Base-by-base conservation (phyloP, 2,329 filamentous ascomycete species). In the Onygenales sp. region DNA sequence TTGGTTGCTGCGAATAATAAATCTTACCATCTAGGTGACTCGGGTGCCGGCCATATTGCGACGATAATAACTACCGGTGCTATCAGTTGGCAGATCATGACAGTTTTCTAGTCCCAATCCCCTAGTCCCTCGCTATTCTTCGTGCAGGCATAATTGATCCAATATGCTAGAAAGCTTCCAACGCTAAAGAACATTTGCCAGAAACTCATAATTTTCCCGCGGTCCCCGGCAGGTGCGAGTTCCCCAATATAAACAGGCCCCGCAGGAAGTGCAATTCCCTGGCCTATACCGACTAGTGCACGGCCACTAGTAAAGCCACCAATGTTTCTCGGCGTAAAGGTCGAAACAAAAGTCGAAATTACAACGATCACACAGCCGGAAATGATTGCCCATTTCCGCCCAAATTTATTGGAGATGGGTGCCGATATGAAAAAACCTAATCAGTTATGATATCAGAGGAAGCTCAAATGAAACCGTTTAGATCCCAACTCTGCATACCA, bases 71-170 rank as follows among this genome's bases (percentile, higher is more conserved):
- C 61, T 49, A 77, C 58, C 1, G 85, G 85, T 27, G 86, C 76
- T n/a, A 88, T 67, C 48, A 86, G 74, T 69, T 88, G 85, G 74
- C 87, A 87, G 57, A 88, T 82, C 57, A 87, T 80, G 11, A 42
- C 39, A 14, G 21, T 27, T 27, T 27, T 27, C 21, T 3, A 27
- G 21, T 27, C 21, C 21, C 21, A 27, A 27, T 27, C 21, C 21
- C 21, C 21, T 3, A 27, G 21, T 27, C 4, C 4, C 4, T 27
- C 21, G 21, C 3, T 27, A 27, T 27, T 27, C 21, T 27, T 27
- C 21, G 21, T 27, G 21, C 21, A 27, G 21, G 21, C 21, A 5
- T 27, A 27, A 27, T 27, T 27, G 21, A 27, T 27, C 21, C 21
- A 27, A 5, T 27, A 27, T 27, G 21, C 21, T 3, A 27, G 21